Conservation (phyloP, 371 early-diverging fungal species). For the Syncephalastrum racemosum region DNA sequence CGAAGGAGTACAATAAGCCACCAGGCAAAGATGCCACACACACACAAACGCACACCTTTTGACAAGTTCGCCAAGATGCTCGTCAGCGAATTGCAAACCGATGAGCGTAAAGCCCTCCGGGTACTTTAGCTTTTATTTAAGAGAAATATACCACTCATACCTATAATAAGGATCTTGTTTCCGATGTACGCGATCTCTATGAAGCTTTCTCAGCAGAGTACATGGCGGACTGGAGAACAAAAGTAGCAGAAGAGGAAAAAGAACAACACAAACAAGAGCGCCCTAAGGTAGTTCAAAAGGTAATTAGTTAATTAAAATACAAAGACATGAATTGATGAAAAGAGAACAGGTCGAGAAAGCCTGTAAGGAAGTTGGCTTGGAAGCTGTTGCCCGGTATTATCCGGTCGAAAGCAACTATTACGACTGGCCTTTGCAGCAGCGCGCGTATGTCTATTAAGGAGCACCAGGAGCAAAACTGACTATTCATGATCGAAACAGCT, state of each 20-base stretch:
- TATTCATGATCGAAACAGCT: conserved; percentile 21
- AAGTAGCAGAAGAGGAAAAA: conserved; percentile 8
- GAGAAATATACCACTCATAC: neutral
- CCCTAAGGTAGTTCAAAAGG: conserved; percentile 22
- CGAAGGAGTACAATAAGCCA: no score
- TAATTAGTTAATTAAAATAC: neutral
- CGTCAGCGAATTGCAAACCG: conserved; percentile 9
- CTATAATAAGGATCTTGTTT: conserved; percentile 16
- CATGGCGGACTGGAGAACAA: conserved; percentile 19
- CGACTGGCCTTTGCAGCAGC: conserved; percentile 68
- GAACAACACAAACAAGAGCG: conserved; percentile 12
- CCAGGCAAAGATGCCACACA: no score
- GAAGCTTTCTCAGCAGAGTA: conserved; percentile 20
- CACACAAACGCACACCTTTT: no score
- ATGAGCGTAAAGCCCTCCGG: conserved; percentile 5
- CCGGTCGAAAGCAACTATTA: conserved; percentile 71
- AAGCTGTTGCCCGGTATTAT: conserved; percentile 43
- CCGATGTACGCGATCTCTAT: conserved; percentile 26
- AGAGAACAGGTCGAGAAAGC: conserved; percentile 35
- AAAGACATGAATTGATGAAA: conserved; percentile 21
- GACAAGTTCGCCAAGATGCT: neutral
- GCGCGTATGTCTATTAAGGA: conserved; percentile 46
- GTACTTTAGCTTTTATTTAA: conserved; percentile 1
- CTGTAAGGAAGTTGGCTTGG: conserved; percentile 24
- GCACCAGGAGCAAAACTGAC: no score